Evolutionary conservation across 768 basidiomycete species (phyloP).

Genomic region (Lepiota brunneoincarnata): DNA sequence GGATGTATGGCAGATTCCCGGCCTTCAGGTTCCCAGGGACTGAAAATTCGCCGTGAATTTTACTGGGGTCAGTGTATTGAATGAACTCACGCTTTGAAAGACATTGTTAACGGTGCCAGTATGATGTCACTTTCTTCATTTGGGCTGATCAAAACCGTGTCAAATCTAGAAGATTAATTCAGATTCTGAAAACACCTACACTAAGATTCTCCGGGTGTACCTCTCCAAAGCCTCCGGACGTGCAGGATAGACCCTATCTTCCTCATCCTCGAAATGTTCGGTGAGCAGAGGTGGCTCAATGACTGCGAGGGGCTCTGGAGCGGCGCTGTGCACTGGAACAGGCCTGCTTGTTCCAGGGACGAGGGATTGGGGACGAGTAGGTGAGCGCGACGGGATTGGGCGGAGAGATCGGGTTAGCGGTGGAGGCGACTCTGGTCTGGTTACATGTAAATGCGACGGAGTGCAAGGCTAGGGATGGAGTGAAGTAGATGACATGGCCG

Average conservation of each 20-base stretch:
- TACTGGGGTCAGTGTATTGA: background rate
- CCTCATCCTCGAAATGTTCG: background rate
- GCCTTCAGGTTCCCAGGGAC: conserved; percentile 25
- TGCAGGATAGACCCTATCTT: conserved; percentile 8
- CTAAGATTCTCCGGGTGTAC: background rate
- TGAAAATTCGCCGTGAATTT: conserved; percentile 1
- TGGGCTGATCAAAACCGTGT: background rate
- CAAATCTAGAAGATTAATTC: background rate
- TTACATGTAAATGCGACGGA: background rate
- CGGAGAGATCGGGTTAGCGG: background rate
- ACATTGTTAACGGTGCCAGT: conserved; percentile 7
- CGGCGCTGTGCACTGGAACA: background rate
- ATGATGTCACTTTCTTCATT: conserved; percentile 1
- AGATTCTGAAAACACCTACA: background rate
- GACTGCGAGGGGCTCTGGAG: background rate
- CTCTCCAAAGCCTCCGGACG: conserved; percentile 6
- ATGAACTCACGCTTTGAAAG: conserved; percentile 8
- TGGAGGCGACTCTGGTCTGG: background rate
- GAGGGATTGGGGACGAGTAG: background rate
- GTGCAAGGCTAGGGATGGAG: background rate
- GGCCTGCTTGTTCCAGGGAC: background rate
- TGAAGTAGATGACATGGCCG: background rate
- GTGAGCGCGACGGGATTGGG: background rate
- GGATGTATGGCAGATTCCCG: conserved; percentile 55
- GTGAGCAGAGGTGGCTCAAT: background rate